Base-by-base conservation (phyloP, 306 rosid genomes). In the Cucurbita moschata region DNA sequence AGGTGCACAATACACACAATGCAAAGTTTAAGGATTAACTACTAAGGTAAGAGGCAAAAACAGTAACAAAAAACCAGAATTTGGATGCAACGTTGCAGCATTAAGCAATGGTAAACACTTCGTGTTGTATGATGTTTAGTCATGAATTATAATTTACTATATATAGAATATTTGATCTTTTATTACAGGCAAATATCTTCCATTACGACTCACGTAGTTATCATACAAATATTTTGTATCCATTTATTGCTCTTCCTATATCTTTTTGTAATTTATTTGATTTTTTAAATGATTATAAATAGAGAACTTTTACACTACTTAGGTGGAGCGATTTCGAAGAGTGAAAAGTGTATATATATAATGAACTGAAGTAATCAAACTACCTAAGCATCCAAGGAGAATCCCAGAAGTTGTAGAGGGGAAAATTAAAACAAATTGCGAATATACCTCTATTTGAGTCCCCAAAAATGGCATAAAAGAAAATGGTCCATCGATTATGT, bases 401-500 rank as follows among this genome's bases (percentile, higher is more conserved):
- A 37, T 37, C 68, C 3, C 71, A 40, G 6, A 8, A 64, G 12
- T 44, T 46, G 52, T 67, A 12, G 18, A 19, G 7, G 8, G 14
- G 54, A 43, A 63, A 66, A 12, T 26, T 71, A 51, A 39, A 72
- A 65, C 74, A 58, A 59, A 46, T 10, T 64, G 53, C 65, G 16
- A 43, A 7, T 23, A 64, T 88, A 92, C 98, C 98, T 81, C 87
- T 21, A 83, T 82, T 35, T 83, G 26, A 35, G 78, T 67, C 79
- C 79, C 73, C 77, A 85, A 59, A 84, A 85, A 83, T 58, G 97
- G 98, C 72, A 90, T 30, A 76, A 64, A 53, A 43, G 82, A 40
- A 63, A 78, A 87, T 53, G 86, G 90, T 11, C 97, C 96, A 7
- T 93, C 98, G 12, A 82, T 73, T 82, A 90, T 78, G 82, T 54